Base-by-base conservation (phyloP, 2,329 filamentous ascomycete genomes). In the Camillea tinctor region DNA sequence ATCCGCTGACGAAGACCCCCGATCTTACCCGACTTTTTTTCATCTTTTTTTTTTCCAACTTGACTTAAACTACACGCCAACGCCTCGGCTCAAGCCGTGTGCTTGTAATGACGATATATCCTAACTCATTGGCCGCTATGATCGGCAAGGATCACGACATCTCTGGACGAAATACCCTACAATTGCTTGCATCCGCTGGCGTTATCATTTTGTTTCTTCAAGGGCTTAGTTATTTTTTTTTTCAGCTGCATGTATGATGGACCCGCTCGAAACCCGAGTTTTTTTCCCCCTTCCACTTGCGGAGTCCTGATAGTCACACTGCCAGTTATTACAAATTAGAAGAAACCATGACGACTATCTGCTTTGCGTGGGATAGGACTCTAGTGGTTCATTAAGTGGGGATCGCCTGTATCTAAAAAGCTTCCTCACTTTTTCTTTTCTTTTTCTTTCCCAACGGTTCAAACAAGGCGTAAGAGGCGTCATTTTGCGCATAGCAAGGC, bases 1-100 rank as follows among this genome's bases (percentile, higher is more conserved):
- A 97, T 97, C 70, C 88, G 92, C 66, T 88, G 74, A 80, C 56
- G 50, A 55, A 55, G 26, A 52, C 19, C 54, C 13, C 19, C 40
- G 11, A 11, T 19, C 20, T 50, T 52, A 50, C 26, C 9, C 15
- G 15, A 44, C 26, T 54, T 36, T 9, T 15, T 36, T 22, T 15
- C n/a, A n/a, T 54, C 20, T 9, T 15, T 36, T 22, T 15, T n/a
- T n/a, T n/a, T n/a, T n/a, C n/a, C n/a, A 8, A 20, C 50, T 22
- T 4, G 15, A 51, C 9, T 51, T 51, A 3, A 15, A 51, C 50
- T 24, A 51, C 19, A 13, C 11, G 7, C 3, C 15, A 24, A 51
- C 50, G 13, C 55, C 48, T 64, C 56, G 50, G 57, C 61, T 62
- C 58, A 56, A 58, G 60, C 36, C 55, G 66, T 58, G 58, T 60